Base-by-base conservation (phyloP, 371 early-diverging fungal species). In the Basidiobolus meristosporus region DNA sequence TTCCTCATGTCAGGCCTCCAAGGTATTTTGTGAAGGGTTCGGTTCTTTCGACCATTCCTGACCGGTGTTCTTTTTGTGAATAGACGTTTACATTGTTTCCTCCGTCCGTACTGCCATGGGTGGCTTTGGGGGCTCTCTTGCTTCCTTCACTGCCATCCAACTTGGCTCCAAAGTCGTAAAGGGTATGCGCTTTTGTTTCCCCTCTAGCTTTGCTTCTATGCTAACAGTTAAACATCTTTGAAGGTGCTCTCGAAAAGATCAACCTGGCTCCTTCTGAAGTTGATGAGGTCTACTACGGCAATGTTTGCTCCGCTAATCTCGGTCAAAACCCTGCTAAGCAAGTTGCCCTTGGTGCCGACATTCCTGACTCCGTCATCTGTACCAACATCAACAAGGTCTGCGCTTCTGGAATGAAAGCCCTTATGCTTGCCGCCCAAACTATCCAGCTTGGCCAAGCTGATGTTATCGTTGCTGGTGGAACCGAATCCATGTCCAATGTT, bases 331-430 rank as follows among this genome's bases (percentile, higher is more conserved):
- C 95, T 36, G 91, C 96, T 36, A 82, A 93, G 38, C 92, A 95
- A 61, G 96, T 81, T 34, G 86, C 91, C 19, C 56, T 96, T 31
- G 77, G 77, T 32, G 89, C 96, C 29, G 96, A 95, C 19, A 60
- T 70, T 9, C 65, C 74, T 26, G 63, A 75, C 41, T 59, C 65
- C 10, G 74, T 80, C 9, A 61, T 82, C 40, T 73, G 81, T 45
- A 95, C 92, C 22, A 90, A 90, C 21, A 73, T 97, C 46, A 96
- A 95, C 75, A 97, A 97, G 68, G 95, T 95, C 31, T 98, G 98
- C 59, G 97, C 93, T 23, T 84, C 85, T 21, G 93, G 89, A 28
- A 77, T 93, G 82, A 97, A 98, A 68, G 75, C 96, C 30, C 70
- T 89, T 37, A 64, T 70, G 30, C 58, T 97, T 40, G 98, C 72